A percentile compares a stretch with the other conserved stretches of the same genome.
Conservation (phyloP, 2,329 filamentous ascomycete genomes). For the Diaporthe capsici region DNA sequence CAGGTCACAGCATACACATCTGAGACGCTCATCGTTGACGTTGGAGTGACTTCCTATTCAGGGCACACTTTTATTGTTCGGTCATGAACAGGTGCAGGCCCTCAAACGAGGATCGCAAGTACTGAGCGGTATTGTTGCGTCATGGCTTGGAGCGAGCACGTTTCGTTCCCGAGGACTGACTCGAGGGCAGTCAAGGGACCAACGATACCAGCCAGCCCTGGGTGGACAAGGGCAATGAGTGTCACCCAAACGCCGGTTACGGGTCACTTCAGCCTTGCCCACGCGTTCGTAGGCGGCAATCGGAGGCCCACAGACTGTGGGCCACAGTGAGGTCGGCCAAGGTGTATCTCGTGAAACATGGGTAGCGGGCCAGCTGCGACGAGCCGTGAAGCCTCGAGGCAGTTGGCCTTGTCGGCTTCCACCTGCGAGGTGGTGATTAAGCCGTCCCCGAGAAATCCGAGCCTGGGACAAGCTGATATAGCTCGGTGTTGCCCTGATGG, state of each 20-base stretch:
- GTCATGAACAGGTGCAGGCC: background rate
- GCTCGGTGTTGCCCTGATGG: background rate
- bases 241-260: background rate
- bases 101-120: background rate
- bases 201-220: conserved; percentile 1
- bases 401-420: background rate
- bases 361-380: conserved; percentile 1
- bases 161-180: conserved; percentile 24
- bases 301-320: background rate
- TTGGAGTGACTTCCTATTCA: background rate
- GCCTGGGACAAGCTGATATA: background rate
- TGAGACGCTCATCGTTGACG: background rate
- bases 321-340: conserved; percentile 19
- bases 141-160: conserved; percentile 26
- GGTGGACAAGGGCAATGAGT: background rate
- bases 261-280: conserved; percentile 18
- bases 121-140: conserved; percentile 9
- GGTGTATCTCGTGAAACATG: background rate
- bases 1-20: background rate
- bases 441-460: background rate
- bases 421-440: background rate
- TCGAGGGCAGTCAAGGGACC: conserved; percentile 1
- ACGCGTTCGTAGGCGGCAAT: background rate
- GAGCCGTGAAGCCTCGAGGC: background rate
- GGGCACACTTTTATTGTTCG: background rate